Percentiles rank a stretch among this genome's conserved stretches.
These are phyloP conservation scores for Pythium dissotocum DNA, from an alignment of 352 stramenopile genomes.

Conservation along the genomic window DNA sequence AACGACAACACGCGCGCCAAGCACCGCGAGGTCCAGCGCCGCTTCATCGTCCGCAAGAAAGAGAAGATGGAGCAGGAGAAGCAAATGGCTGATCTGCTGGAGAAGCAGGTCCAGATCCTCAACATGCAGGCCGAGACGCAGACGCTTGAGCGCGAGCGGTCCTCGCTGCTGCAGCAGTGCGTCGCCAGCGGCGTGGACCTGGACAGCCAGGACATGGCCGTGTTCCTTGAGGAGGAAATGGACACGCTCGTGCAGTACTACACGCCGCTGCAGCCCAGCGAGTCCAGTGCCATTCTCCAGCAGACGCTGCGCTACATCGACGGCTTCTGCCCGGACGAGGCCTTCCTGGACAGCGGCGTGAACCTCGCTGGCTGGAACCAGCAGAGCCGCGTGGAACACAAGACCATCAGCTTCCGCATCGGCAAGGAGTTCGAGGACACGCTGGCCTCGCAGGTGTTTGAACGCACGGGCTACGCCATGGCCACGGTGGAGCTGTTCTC, in stretches of 20 bases:
- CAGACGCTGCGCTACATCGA: constrained; percentile 36
- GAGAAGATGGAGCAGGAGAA: constrained; percentile 32
- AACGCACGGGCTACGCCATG: constrained; percentile 29
- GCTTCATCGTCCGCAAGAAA: constrained; percentile 31
- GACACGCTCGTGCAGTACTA: constrained; percentile 30
- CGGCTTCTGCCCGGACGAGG: constrained; percentile 30
- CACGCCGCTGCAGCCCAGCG: constrained; percentile 24
- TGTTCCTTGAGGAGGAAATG: constrained; percentile 33
- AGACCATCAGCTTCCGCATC: constrained; percentile 32
- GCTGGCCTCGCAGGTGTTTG: constrained; percentile 18
- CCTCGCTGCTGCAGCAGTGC: constrained; percentile 31
- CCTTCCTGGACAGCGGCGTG: constrained; percentile 27
- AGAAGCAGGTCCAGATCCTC: constrained; percentile 31
- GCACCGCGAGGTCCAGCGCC: constrained; percentile 35
- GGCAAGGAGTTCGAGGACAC: constrained; percentile 27
- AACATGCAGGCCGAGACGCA: constrained; percentile 19
- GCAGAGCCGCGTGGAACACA: constrained; percentile 29
- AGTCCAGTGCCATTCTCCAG: constrained; percentile 29
- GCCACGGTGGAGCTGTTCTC: constrained; percentile 25
- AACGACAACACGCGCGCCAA: constrained; percentile 31
- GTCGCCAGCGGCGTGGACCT: constrained; percentile 29
- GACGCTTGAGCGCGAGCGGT: constrained; percentile 27
- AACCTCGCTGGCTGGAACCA: constrained; percentile 26
- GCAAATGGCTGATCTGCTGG: constrained; percentile 19
- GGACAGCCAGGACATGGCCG: constrained; percentile 26